Conservation (phyloP, 805 yeast genomes). For the Starmerella ratchasimensis region DNA sequence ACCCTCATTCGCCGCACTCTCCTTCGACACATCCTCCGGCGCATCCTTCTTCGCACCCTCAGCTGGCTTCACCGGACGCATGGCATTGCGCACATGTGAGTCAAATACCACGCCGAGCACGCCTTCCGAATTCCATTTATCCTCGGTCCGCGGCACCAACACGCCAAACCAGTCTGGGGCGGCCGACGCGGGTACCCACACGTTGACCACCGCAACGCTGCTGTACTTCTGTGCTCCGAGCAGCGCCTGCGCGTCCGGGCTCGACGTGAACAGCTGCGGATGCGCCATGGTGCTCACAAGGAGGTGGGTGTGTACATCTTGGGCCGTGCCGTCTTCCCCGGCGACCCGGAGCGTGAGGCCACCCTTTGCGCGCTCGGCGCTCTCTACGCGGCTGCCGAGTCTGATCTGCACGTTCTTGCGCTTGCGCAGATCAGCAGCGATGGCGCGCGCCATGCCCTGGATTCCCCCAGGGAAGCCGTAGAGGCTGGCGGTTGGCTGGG, state of each 20-base stretch:
- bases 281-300: slow-evolving; percentile 16
- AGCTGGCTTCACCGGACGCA: too few relatives aligned
- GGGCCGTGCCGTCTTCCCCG: background rate
- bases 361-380: background rate
- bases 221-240: slow-evolving; percentile 35
- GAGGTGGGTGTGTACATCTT: slow-evolving; percentile 6
- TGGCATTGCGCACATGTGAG: slow-evolving; percentile 59
- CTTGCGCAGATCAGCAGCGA: slow-evolving; percentile 18
- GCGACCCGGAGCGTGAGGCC: slow-evolving; percentile 6
- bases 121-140: slow-evolving; percentile 36
- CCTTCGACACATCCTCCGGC: too few relatives aligned
- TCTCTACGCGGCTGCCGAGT: slow-evolving; percentile 11
- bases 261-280: slow-evolving; percentile 11
- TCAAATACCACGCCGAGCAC: slow-evolving; percentile 83
- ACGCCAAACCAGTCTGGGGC: slow-evolving; percentile 67
- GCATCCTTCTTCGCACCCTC: background rate
- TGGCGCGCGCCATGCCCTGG: slow-evolving; percentile 19
- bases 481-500: slow-evolving; percentile 13
- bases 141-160: slow-evolving; percentile 50
- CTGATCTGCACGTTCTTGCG: slow-evolving; percentile 18
- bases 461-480: slow-evolving; percentile 23
- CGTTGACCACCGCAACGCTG: slow-evolving; percentile 55
- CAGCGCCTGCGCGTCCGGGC: slow-evolving; percentile 5
- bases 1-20: too few relatives aligned
- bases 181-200: slow-evolving; percentile 39